phyloP scores from a whole-genome alignment of 2,329 filamentous ascomycete genomes.

The Thielaviopsis euricoi region DNA sequence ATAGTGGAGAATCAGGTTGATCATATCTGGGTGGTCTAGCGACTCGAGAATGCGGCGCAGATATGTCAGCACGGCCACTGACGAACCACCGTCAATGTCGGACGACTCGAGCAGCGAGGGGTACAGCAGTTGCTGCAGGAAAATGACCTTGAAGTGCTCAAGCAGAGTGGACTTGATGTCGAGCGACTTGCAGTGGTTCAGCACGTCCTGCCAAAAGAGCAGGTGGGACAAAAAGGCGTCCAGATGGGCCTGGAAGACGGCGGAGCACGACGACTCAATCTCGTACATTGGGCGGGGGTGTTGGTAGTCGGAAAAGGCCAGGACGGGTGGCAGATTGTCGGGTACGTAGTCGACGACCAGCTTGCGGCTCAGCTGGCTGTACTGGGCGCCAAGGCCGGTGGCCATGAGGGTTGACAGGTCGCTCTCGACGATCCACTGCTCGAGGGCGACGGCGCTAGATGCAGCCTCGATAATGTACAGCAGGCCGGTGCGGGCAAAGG shows the following conservation, averaged over 20 bases:
- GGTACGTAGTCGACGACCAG: slow-evolving; percentile 64
- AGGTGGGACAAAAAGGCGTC: slow-evolving; percentile 90
- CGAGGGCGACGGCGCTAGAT: slow-evolving; percentile 62
- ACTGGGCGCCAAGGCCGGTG: slow-evolving; percentile 69
- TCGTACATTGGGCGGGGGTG: slow-evolving; percentile 54
- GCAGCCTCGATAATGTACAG: slow-evolving; percentile 93
- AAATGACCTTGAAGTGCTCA: slow-evolving; percentile 94
- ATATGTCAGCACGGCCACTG: slow-evolving; percentile 89
- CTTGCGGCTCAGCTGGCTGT: slow-evolving; percentile 55
- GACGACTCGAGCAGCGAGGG: slow-evolving; percentile 92
- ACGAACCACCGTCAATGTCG: slow-evolving; percentile 90
- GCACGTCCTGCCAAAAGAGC: slow-evolving; percentile 93
- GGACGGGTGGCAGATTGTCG: slow-evolving; percentile 61
- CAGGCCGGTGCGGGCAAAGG: slow-evolving; percentile 86
- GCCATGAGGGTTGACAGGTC: slow-evolving; percentile 96
- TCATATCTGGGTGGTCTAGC: slow-evolving; percentile 82
- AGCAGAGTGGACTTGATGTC: slow-evolving; percentile 87
- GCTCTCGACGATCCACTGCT: slow-evolving; percentile 95
- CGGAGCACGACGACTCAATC: slow-evolving; percentile 56
- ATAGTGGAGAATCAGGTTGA: slow-evolving; percentile 86
- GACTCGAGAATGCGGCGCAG: slow-evolving; percentile 79
- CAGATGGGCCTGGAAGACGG: slow-evolving; percentile 69
- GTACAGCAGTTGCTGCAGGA: slow-evolving; percentile 89
- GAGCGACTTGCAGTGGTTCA: slow-evolving; percentile 83
- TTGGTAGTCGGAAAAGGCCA: slow-evolving; percentile 78